A percentile compares a stretch with the other conserved stretches of the same genome.
Evolutionary conservation across 805 yeast genomes (phyloP).

Genomic region (Ogataea paraovalis): DNA sequence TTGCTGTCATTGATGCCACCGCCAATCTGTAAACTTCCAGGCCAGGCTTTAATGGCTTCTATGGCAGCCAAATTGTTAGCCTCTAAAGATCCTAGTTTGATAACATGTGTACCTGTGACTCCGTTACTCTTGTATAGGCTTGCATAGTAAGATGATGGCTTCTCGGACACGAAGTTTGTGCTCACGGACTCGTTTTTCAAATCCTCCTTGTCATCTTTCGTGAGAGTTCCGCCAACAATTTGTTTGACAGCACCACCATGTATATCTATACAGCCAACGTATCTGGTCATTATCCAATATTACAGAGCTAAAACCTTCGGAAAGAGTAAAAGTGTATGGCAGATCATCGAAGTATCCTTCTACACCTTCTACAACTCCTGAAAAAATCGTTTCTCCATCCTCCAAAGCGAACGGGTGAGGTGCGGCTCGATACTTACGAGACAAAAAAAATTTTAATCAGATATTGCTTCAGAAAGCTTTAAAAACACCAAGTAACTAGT

Average conservation of each 20-base stretch:
- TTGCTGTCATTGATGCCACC: slow-evolving; percentile 83
- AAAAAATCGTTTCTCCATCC: too few species aligned
- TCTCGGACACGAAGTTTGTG: slow-evolving; percentile 76
- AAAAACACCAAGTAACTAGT: neutral
- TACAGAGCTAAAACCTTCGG: too few species aligned
- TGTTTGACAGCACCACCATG: slow-evolving; percentile 96
- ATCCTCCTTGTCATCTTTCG: slow-evolving; percentile 44
- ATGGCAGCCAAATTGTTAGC: slow-evolving; percentile 80
- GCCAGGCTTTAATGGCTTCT: slow-evolving; percentile 74
- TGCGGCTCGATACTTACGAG: neutral
- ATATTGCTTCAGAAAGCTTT: neutral
- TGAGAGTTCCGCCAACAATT: slow-evolving; percentile 90
- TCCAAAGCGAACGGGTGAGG: too few species aligned
- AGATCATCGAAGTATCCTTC: too few species aligned
- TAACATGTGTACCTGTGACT: slow-evolving; percentile 83
- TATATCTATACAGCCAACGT: slow-evolving; percentile 92
- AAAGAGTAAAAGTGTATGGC: too few species aligned
- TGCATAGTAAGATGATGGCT: slow-evolving; percentile 75
- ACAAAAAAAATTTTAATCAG: neutral
- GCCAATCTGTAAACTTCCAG: slow-evolving; percentile 73
- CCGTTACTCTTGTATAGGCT: slow-evolving; percentile 54
- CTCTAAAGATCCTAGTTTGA: slow-evolving; percentile 75
- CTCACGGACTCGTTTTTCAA: slow-evolving; percentile 37
- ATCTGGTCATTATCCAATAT: slow-evolving; percentile 79
- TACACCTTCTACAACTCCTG: too few species aligned